These are phyloP conservation scores for Flaveria trinervia DNA, from an alignment of 129 eudicot genomes.

Conservation along the genomic window DNA sequence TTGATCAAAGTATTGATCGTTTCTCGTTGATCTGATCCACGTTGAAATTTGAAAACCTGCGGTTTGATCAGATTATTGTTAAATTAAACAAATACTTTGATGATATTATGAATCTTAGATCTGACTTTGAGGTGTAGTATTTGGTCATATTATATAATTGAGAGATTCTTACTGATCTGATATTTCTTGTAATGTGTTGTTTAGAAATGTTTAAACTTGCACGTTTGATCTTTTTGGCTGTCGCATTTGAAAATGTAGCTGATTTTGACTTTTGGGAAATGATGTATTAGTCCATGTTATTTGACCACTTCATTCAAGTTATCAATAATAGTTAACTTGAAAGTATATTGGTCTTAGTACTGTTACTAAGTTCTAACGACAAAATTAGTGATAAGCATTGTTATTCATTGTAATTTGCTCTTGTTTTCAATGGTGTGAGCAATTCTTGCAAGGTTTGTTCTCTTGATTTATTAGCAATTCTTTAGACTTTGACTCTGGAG, in stretches of 20 bases:
- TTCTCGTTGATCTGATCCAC: too few relatives aligned
- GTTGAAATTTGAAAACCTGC: too few relatives aligned
- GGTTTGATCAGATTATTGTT: neutral
- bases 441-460: neutral
- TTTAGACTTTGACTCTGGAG: too few relatives aligned
- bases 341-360: neutral
- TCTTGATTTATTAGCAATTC: neutral
- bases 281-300: neutral
- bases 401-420: neutral
- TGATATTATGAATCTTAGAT: neutral
- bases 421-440: neutral
- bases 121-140: too few relatives aligned
- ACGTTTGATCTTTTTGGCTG: neutral
- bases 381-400: too few relatives aligned
- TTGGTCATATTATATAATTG: too few relatives aligned
- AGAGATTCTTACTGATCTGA: neutral
- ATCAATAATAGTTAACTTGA: neutral
- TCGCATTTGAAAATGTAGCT: neutral
- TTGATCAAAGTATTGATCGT: neutral
- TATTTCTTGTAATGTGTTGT: neutral
- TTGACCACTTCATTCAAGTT: neutral
- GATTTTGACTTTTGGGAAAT: slow-evolving; percentile 12
- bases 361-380: too few relatives aligned
- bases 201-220: neutral
- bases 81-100: neutral